Evolutionary conservation across 352 stramenopile genomes (phyloP), one percentile per base, ranked within the genome.

Genomic region (Phytophthora parvispora): DNA sequence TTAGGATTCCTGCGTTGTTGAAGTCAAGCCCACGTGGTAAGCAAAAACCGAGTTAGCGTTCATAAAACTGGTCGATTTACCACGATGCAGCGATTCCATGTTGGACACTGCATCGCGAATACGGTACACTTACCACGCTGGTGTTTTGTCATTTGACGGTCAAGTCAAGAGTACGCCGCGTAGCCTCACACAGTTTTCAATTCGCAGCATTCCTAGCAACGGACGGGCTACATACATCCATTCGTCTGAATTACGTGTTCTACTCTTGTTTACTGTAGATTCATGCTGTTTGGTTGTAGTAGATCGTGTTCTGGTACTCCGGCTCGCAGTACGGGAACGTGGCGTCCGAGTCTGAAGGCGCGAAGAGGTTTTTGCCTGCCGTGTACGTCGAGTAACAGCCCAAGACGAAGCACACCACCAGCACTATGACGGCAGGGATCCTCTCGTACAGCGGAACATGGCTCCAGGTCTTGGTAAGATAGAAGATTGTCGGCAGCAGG

Each of bases 341-440:
- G 4, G 60, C 45, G 18, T 47, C 68, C 4, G 51, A 45, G 20
- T 73, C 61, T 1, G 54, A 66, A 29, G 78, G 75, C 3, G 67
- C 72, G 48, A 84, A 81, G n/a, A 85, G 64, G 31, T 70, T 74
- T 51, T 81, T 76, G 29, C 67, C 74, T 8, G 70, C 68, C 28
- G 54, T 75, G 50, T 77, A 77, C 15, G 72, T 80, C 22, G 80
- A 75, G 59, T 85, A 87, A n/a, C 64, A 69, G 24, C 74, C 75
- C 16, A 84, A 56, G 16, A 68, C 32, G 8, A 58, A 60, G 24
- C 75, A 82, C 25, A 83, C 63, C 0, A 67, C 38, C 6, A 81
- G 45, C 24, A 81, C 64, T 6, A 64, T 16, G 36, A 75, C 38
- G 8, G 72, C 74, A 15, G 56, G 38, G 16, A 72, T 36, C 43